A percentile compares a stretch with the other conserved stretches of the same genome.
Conservation (phyloP, 495 filamentous ascomycete genomes). For the Xylaria cubensis region DNA sequence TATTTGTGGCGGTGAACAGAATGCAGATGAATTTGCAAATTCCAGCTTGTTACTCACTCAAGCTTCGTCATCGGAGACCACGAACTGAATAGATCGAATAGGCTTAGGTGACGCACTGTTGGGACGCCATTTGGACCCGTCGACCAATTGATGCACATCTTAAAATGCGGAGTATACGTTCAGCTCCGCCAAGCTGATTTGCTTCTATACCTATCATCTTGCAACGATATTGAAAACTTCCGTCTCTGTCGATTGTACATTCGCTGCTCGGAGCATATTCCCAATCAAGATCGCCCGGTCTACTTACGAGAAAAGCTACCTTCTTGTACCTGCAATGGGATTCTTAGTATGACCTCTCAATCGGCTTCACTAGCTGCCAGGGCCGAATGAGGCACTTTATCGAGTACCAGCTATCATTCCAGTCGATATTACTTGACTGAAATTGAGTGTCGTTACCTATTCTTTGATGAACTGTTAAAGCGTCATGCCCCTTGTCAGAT, state of each 20-base stretch:
- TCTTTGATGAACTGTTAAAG: neutral
- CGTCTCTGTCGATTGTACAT: neutral
- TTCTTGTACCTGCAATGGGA: neutral
- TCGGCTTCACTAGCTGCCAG: neutral
- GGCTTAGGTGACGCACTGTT: neutral
- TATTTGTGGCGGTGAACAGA: neutral
- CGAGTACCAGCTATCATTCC: neutral
- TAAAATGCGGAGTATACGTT: neutral
- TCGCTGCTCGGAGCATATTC: neutral
- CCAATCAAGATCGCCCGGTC: neutral
- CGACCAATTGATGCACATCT: neutral
- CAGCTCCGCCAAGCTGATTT: slow-evolving; percentile 4
- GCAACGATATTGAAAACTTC: neutral
- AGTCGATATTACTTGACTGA: neutral
- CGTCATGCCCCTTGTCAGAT: neutral
- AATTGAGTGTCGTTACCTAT: neutral
- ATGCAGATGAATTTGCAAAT: neutral
- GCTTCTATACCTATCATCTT: slow-evolving; percentile 9
- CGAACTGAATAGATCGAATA: neutral
- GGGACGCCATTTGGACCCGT: neutral
- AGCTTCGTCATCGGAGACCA: neutral
- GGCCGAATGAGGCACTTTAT: neutral
- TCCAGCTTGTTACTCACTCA: neutral
- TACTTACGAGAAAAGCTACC: neutral
- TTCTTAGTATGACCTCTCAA: neutral